Percentiles rank a stretch among this genome's conserved stretches.
phyloP scores from a whole-genome alignment of 768 basidiomycete species.

The Fomitopsis pulvina region DNA sequence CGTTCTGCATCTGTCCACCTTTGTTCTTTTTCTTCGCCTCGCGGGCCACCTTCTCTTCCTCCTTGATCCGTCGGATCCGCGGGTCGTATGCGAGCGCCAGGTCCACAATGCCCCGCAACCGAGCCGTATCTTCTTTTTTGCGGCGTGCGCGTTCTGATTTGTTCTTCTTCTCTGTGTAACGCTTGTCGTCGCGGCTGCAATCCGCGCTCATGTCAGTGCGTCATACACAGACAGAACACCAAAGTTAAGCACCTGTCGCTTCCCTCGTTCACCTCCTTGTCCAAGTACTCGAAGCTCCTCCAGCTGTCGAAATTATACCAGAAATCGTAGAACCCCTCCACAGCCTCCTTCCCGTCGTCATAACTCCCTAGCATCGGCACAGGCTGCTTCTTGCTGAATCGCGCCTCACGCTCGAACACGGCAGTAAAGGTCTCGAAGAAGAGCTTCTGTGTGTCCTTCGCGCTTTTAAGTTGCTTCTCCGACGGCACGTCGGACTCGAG shows the following conservation, averaged over 20 bases:
- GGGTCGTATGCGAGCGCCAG: slow-evolving; percentile 78
- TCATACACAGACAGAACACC: background rate
- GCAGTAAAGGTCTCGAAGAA: slow-evolving; percentile 74
- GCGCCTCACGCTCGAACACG: slow-evolving; percentile 87
- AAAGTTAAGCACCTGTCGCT: slow-evolving; percentile 69
- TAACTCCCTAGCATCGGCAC: slow-evolving; percentile 73
- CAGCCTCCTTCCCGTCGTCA: slow-evolving; percentile 70
- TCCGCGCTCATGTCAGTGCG: background rate
- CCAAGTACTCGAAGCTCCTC: slow-evolving; percentile 95
- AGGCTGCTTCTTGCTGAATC: slow-evolving; percentile 83
- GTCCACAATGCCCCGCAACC: slow-evolving; percentile 84
- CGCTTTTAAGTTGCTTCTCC: slow-evolving; percentile 47
- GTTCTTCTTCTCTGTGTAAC: slow-evolving; percentile 99
- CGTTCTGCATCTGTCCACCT: slow-evolving; percentile 35
- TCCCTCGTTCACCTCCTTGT: slow-evolving; percentile 98
- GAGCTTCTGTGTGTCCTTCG: slow-evolving; percentile 40
- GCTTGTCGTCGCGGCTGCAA: slow-evolving; percentile 90
- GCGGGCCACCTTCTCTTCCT: slow-evolving; percentile 90
- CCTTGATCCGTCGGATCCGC: slow-evolving; percentile 95
- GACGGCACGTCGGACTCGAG: slow-evolving; percentile 76
- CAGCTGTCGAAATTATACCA: slow-evolving; percentile 99
- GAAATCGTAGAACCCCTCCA: slow-evolving; percentile 95
- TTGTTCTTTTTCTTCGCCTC: slow-evolving; percentile 81
- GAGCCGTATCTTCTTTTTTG: slow-evolving; percentile 96
- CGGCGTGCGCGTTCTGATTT: slow-evolving; percentile 91